Percentiles rank a stretch among this genome's conserved stretches.
phyloP scores from a whole-genome alignment of 2,329 filamentous ascomycete genomes.

The Arthrobotrys megalospora region DNA sequence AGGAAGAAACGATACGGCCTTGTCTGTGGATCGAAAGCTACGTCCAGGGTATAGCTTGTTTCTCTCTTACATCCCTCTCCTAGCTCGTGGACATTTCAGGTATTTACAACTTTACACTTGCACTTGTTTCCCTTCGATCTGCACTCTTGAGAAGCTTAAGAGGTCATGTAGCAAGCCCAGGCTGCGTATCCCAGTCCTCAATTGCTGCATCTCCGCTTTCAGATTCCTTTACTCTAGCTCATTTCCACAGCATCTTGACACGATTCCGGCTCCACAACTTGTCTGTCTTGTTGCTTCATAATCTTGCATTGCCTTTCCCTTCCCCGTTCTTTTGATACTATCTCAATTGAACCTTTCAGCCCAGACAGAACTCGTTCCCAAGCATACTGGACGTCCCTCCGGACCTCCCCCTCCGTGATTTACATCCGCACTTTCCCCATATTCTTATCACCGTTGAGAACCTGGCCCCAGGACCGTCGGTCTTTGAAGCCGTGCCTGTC shows the following conservation, averaged over 20 bases:
- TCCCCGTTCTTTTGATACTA: slow-evolving; percentile 5
- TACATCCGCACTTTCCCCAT: slow-evolving; percentile 53
- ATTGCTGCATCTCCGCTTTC: slow-evolving; percentile 53
- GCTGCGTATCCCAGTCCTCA: slow-evolving; percentile 40
- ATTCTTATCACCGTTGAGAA: slow-evolving; percentile 17
- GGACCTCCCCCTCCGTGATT: slow-evolving; percentile 22
- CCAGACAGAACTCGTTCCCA: slow-evolving; percentile 19
- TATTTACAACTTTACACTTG: slow-evolving; percentile 36
- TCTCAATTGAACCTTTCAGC: slow-evolving; percentile 9
- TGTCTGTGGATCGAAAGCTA: slow-evolving; percentile 32
- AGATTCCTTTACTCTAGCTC: slow-evolving; percentile 12
- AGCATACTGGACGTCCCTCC: slow-evolving; percentile 16
- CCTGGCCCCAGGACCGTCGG: slow-evolving; percentile 38
- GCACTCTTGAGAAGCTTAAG: slow-evolving; percentile 30
- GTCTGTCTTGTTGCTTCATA: not conserved
- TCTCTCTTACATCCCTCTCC: slow-evolving; percentile 20
- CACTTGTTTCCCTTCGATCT: slow-evolving; percentile 37
- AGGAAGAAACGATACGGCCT: slow-evolving; percentile 29
- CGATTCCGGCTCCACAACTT: slow-evolving; percentile 17
- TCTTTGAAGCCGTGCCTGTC: slow-evolving; percentile 40
- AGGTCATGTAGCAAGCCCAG: slow-evolving; percentile 41
- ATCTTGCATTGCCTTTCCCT: slow-evolving; percentile 3
- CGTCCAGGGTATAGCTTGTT: slow-evolving; percentile 35
- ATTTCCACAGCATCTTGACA: slow-evolving; percentile 16
- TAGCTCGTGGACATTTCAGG: slow-evolving; percentile 52